Evolutionary conservation across 371 early-diverging fungal genomes (phyloP).

Genomic region (Circinella umbellata): DNA sequence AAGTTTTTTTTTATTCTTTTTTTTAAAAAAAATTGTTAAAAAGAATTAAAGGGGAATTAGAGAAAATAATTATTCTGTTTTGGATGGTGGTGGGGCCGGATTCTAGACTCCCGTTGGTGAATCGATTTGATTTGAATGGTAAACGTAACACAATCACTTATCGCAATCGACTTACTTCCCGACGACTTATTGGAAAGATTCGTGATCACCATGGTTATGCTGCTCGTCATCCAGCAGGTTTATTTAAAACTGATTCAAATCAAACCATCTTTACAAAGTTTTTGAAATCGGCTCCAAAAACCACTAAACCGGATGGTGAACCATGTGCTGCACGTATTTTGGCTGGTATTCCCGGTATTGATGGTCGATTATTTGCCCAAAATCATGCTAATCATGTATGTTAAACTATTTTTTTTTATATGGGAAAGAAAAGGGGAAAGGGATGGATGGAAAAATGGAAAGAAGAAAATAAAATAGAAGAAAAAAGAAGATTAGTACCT

Average conservation of each 20-base stretch:
- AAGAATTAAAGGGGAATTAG: background rate
- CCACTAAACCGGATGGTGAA: slow-evolving; percentile 57
- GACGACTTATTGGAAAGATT: slow-evolving; percentile 64
- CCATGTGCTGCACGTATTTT: slow-evolving; percentile 63
- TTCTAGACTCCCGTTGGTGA: slow-evolving; percentile 58
- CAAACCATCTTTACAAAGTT: slow-evolving; percentile 64
- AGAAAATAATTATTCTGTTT: no score
- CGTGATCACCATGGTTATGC: slow-evolving; percentile 71
- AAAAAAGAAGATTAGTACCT: no score
- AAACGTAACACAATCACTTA: slow-evolving; percentile 58
- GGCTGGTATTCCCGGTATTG: slow-evolving; percentile 55
- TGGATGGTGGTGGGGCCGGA: background rate
- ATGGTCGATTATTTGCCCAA: slow-evolving; percentile 62
- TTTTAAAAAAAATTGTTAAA: background rate
- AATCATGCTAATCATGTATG: slow-evolving; percentile 65
- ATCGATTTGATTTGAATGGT: slow-evolving; percentile 65
- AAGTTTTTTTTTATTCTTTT: slow-evolving; percentile 17
- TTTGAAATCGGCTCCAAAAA: slow-evolving; percentile 52
- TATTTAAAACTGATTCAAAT: slow-evolving; percentile 69
- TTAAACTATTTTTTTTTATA: background rate
- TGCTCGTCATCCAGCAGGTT: slow-evolving; percentile 65
- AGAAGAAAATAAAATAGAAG: background rate
- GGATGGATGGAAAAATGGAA: background rate
- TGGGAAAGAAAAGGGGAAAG: background rate
- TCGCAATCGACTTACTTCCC: slow-evolving; percentile 63